Conservation (phyloP, 306 rosid genomes). For the Clitoria ternatea region DNA sequence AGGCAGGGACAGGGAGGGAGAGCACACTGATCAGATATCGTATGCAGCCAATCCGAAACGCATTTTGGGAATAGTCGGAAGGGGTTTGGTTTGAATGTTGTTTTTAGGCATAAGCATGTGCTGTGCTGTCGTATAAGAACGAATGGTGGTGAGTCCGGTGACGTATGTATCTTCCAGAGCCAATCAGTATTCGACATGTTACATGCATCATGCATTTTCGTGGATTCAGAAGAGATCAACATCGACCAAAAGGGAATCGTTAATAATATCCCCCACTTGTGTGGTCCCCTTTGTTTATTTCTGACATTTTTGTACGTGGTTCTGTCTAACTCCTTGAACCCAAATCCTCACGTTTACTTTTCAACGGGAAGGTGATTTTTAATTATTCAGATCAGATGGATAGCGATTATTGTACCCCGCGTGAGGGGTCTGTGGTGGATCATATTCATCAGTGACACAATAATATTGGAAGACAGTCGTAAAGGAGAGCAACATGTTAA, state of each 20-base stretch:
- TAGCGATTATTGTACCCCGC: background rate
- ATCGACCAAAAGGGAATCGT: constrained; percentile 15
- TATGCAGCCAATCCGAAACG: too few species aligned
- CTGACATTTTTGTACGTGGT: background rate
- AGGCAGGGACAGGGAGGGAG: background rate
- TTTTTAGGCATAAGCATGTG: background rate
- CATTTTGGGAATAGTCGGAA: background rate
- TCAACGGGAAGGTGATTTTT: background rate
- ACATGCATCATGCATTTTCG: background rate
- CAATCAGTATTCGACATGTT: constrained; percentile 3
- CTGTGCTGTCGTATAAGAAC: background rate
- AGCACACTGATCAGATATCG: background rate
- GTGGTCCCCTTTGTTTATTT: constrained; percentile 25
- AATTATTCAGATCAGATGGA: background rate
- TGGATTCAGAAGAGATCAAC: background rate
- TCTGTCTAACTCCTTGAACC: background rate
- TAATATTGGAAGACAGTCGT: background rate
- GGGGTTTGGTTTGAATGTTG: constrained; percentile 8
- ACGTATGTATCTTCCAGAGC: constrained; percentile 1
- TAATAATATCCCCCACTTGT: background rate
- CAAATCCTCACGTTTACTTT: too few species aligned
- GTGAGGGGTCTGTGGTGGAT: too few species aligned
- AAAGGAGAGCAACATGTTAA: background rate
- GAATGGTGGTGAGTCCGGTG: constrained; percentile 13
- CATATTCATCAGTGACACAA: background rate